Conservation (phyloP, 768 basidiomycete species). For the Auriscalpium microsporum region DNA sequence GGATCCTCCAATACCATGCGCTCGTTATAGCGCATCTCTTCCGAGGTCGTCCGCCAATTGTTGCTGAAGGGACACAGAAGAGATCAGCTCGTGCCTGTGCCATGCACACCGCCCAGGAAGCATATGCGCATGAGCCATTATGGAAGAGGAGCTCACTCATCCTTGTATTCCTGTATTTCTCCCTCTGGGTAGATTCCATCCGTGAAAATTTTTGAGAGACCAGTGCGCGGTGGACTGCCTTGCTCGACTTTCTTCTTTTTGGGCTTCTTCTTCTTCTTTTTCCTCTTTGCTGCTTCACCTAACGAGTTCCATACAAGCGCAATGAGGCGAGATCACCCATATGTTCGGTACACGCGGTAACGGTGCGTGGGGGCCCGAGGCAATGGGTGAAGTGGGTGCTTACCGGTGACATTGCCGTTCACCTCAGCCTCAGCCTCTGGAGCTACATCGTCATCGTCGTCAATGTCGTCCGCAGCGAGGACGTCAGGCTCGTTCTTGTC, state of each 20-base stretch:
- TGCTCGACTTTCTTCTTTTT: conserved; percentile 76
- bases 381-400: too few species aligned
- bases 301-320: conserved; percentile 24
- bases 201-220: conserved; percentile 81
- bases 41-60: conserved; percentile 78
- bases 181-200: conserved; percentile 87
- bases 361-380: too few species aligned
- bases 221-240: conserved; percentile 86
- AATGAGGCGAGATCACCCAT: conserved; percentile 6
- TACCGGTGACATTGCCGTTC: too few species aligned
- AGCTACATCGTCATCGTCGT: conserved; percentile 6
- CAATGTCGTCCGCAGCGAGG: too few species aligned
- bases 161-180: conserved; percentile 83
- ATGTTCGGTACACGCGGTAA: too few species aligned
- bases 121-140: neutral
- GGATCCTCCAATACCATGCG: conserved; percentile 71
- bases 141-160: conserved; percentile 57
- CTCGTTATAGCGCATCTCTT: conserved; percentile 84
- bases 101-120: neutral
- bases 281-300: conserved; percentile 45
- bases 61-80: conserved; percentile 46
- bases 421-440: too few species aligned
- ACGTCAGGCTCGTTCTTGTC: too few species aligned
- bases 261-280: conserved; percentile 92
- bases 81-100: neutral